phyloP scores from a whole-genome alignment of 768 basidiomycete species.

The Phanerochaete sordida region DNA sequence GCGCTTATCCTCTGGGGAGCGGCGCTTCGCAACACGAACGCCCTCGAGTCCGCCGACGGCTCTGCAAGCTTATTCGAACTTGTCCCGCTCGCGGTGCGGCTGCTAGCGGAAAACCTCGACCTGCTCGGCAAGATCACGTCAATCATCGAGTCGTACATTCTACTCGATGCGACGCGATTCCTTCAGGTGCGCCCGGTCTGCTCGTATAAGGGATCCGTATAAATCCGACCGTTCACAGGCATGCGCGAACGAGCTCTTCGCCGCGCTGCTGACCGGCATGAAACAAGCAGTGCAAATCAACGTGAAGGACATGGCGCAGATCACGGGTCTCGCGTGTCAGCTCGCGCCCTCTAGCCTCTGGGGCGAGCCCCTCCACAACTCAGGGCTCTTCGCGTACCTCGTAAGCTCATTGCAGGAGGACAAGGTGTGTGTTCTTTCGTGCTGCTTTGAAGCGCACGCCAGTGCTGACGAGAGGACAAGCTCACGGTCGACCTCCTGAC shows the following conservation, averaged over 20 bases:
- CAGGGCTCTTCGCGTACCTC: slow-evolving; percentile 67
- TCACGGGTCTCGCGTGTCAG: slow-evolving; percentile 60
- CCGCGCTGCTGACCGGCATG: slow-evolving; percentile 50
- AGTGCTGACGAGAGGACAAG: slow-evolving; percentile 24
- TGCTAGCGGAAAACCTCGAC: slow-evolving; percentile 70
- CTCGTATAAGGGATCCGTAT: no score
- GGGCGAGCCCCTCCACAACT: slow-evolving; percentile 70
- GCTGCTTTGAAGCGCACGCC: background rate
- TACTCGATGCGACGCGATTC: slow-evolving; percentile 63
- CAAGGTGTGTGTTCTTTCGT: slow-evolving; percentile 42
- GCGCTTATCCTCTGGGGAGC: slow-evolving; percentile 72
- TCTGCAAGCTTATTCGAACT: slow-evolving; percentile 56
- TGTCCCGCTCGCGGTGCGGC: slow-evolving; percentile 56
- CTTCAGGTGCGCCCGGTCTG: slow-evolving; percentile 65
- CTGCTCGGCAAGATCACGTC: slow-evolving; percentile 62
- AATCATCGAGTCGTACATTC: slow-evolving; percentile 74
- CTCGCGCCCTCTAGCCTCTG: slow-evolving; percentile 59
- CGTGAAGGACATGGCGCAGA: slow-evolving; percentile 57
- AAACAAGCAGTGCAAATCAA: slow-evolving; percentile 47
- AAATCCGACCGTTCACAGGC: no score
- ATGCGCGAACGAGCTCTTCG: slow-evolving; percentile 53
- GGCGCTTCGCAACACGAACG: slow-evolving; percentile 61
- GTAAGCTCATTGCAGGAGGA: slow-evolving; percentile 60
- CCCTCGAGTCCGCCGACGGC: slow-evolving; percentile 44
- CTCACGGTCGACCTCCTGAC: slow-evolving; percentile 46